A percentile compares a stretch with the other conserved stretches of the same genome.
Conservation (phyloP, 495 filamentous ascomycete species). For the Aspergillus sclerotiicarbonarius region DNA sequence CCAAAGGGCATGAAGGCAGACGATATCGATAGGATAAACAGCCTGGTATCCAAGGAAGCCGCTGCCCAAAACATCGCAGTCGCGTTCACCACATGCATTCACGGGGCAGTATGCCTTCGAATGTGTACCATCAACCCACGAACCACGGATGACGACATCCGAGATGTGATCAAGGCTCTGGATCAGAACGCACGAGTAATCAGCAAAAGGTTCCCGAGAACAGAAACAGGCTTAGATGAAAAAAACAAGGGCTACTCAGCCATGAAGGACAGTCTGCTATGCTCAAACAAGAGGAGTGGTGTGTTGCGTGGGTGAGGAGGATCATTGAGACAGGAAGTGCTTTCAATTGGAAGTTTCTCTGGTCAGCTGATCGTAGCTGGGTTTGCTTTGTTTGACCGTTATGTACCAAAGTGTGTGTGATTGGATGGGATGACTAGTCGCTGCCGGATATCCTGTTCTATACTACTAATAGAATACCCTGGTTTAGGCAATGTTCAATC, state of each 20-base stretch:
- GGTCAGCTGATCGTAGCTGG: background rate
- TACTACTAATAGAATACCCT: too few relatives aligned
- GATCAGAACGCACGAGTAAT: background rate
- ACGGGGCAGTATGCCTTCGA: background rate
- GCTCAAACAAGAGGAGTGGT: too few relatives aligned
- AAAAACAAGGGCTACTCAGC: background rate
- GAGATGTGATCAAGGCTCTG: background rate
- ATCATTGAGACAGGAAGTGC: too few relatives aligned
- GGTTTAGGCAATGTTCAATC: too few relatives aligned
- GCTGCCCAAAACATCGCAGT: background rate
- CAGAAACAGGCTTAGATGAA: background rate
- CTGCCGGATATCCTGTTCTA: too few relatives aligned
- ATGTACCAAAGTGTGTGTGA: background rate
- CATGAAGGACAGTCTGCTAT: background rate
- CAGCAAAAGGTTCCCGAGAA: background rate
- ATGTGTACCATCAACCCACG: slow-evolving; percentile 14
- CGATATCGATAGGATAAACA: background rate
- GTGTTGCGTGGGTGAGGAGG: too few relatives aligned
- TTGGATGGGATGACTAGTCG: background rate
- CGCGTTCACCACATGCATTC: background rate
- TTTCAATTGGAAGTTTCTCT: too few relatives aligned
- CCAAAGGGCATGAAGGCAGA: background rate
- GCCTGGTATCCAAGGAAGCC: background rate
- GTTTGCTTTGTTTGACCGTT: background rate
- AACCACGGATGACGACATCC: slow-evolving; percentile 6